These are phyloP conservation scores for Mortierella sp. DNA, from an alignment of 371 early-diverging fungal species.

Conservation along the genomic window DNA sequence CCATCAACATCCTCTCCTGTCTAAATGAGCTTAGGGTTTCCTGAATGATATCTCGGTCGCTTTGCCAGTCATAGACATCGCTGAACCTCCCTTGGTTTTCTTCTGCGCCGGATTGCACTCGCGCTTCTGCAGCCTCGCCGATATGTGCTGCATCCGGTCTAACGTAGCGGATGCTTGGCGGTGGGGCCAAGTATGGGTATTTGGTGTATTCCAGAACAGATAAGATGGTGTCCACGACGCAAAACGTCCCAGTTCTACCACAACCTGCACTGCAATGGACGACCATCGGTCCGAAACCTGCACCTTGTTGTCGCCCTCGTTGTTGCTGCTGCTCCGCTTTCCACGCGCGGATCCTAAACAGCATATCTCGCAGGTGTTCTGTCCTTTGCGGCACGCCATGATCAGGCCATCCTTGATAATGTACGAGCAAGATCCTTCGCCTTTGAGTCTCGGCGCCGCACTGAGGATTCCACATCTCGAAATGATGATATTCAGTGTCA, in stretches of 20 bases:
- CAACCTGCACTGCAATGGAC: constrained; percentile 96
- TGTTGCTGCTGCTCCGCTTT: constrained; percentile 15
- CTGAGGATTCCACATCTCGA: constrained; percentile 28
- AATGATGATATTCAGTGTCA: constrained; percentile 24
- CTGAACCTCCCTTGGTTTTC: no score
- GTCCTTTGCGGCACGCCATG: constrained; percentile 77
- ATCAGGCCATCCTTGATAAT: constrained; percentile 92
- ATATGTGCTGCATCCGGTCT: neutral
- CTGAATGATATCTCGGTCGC: constrained; percentile 71
- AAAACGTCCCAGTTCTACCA: constrained; percentile 97
- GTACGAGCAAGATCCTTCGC: constrained; percentile 56
- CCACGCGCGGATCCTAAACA: constrained; percentile 42
- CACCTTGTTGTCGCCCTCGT: neutral
- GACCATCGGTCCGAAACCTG: constrained; percentile 62
- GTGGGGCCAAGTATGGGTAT: constrained; percentile 30
- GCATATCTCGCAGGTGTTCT: constrained; percentile 57
- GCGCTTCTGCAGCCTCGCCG: neutral
- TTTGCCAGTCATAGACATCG: constrained; percentile 32
- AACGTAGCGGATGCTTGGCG: neutral
- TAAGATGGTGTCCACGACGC: constrained; percentile 71
- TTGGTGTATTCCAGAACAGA: constrained; percentile 41
- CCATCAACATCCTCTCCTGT: constrained; percentile 86
- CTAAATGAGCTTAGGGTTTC: constrained; percentile 78
- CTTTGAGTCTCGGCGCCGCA: neutral
- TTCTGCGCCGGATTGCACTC: no score